phyloP scores from a whole-genome alignment of 192 early-diverging fungal species.

The Entomortierella chlamydospora region DNA sequence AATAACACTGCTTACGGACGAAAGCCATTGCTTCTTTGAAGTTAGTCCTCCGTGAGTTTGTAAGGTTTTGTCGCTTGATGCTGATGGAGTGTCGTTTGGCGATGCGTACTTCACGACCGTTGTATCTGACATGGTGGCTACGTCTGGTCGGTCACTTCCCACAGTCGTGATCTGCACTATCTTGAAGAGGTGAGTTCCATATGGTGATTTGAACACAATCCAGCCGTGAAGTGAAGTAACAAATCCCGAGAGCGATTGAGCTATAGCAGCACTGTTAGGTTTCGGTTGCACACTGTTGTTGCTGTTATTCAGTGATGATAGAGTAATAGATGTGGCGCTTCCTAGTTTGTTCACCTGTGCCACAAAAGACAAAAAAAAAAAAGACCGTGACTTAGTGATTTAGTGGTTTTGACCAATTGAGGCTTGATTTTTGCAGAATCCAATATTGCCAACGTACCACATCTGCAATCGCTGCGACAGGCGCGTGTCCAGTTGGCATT shows the following conservation, averaged over 20 bases:
- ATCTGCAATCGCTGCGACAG: not conserved
- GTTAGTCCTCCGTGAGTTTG: not conserved
- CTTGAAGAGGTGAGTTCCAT: constrained; percentile 25
- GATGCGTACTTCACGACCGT: constrained; percentile 7
- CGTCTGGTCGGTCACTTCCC: not conserved
- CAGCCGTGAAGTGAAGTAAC: constrained; percentile 25
- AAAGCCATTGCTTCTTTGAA: constrained; percentile 20
- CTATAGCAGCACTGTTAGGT: constrained; percentile 14
- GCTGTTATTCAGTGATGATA: not conserved
- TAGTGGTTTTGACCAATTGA: not conserved
- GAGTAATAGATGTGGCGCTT: constrained; percentile 7
- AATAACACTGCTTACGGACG: constrained; percentile 13
- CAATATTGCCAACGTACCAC: not conserved
- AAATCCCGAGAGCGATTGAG: constrained; percentile 31
- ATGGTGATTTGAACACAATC: constrained; percentile 28
- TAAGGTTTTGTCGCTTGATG: not conserved
- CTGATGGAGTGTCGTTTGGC: not conserved
- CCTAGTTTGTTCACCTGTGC: constrained; percentile 26
- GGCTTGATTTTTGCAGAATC: not conserved
- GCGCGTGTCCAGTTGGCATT: constrained; percentile 4
- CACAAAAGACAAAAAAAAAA: not conserved
- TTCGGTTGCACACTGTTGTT: not conserved
- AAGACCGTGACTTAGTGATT: not conserved
- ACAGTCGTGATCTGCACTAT: constrained; percentile 18
- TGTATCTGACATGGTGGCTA: constrained; percentile 29